Base-by-base conservation (phyloP, 495 filamentous ascomycete genomes). In the Poronia punctata region DNA sequence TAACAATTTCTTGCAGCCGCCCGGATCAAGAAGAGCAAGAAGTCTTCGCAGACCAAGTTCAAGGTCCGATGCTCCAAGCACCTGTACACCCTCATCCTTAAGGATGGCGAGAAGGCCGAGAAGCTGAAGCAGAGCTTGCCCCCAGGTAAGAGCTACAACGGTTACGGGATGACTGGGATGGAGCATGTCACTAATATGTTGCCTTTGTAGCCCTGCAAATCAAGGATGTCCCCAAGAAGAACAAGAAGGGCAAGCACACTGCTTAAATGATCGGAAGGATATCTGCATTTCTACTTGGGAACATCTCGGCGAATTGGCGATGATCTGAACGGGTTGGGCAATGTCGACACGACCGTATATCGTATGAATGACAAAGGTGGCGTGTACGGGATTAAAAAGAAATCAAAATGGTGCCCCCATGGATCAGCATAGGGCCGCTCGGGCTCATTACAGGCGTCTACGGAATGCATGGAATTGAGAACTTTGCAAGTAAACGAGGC, bases 81-180 rank as follows among this genome's bases (percentile, higher is more conserved):
- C 75, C 73, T 97, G 54, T 99, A 99, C 83, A 94, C 93, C 53
- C 82, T 97, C 48, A 84, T 92, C 62, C 82, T 99, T 57, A 95
- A 95, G 78, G 86, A 98, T 71, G 76, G 80, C 58, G 92, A 96
- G 56, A 97, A 96, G 85, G 92, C 90, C 65, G 92, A 97, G 75
- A 99, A 99, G 84, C 82, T 99, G 50, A 97, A 96, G 86, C 90
- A 97, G 81, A 86, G 80, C 69, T 75, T 99, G 43, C 93, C 92
- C 48, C 93, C 92, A 59, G 78, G 92, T 97, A 83, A 59, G 84
- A 72, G 55, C 25, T 32, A 47, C 42, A 16, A 20, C 20, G 20
- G 26, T 21, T 16, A 5, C 14, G 7, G 16, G 19, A 25, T 27
- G 3, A 27, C 7, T 10, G 3, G 12, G 23, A 28, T 7, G 6